A percentile compares a stretch with the other conserved stretches of the same genome.
Evolutionary conservation across 495 filamentous ascomycete species (phyloP).

Genomic region (Pyrenula aspistea): DNA sequence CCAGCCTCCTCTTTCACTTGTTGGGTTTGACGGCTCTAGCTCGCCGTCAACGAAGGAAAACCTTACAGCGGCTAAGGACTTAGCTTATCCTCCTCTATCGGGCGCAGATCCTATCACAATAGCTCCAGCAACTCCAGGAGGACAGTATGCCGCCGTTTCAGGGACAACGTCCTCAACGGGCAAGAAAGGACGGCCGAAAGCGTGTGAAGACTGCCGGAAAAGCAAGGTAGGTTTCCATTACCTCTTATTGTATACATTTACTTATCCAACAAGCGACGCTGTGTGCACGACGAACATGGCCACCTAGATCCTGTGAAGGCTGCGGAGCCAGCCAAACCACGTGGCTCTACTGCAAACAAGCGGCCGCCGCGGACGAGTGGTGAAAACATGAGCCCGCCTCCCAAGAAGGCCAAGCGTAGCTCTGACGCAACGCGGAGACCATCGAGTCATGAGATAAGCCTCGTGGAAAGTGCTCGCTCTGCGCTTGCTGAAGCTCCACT

Average conservation of each 20-base stretch:
- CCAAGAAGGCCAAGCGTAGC: not conserved
- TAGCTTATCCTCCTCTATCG: not conserved
- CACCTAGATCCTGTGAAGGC: constrained; percentile 52
- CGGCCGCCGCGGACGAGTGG: constrained; percentile 21
- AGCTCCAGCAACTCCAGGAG: not conserved
- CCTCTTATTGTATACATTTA: too few relatives aligned
- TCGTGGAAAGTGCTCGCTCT: not conserved
- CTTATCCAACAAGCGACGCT: constrained; percentile 53
- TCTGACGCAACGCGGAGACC: not conserved
- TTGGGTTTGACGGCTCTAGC: not conserved
- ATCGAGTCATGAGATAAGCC: not conserved
- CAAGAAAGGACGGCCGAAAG: constrained; percentile 48
- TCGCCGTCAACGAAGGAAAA: not conserved
- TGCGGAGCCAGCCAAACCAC: constrained; percentile 44
- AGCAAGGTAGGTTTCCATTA: constrained; percentile 49
- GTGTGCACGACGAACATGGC: constrained; percentile 55
- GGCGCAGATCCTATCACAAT: not conserved
- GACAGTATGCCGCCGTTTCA: not conserved
- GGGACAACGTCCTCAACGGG: constrained; percentile 2
- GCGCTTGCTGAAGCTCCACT: not conserved
- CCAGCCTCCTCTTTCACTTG: not conserved
- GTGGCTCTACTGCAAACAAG: constrained; percentile 35
- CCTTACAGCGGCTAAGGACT: not conserved
- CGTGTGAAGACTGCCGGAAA: constrained; percentile 54
- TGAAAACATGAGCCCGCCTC: not conserved